Evolutionary conservation across 306 rosid genomes (phyloP), one percentile per base, ranked within the genome.

Genomic region (Trichosanthes cucumerina): DNA sequence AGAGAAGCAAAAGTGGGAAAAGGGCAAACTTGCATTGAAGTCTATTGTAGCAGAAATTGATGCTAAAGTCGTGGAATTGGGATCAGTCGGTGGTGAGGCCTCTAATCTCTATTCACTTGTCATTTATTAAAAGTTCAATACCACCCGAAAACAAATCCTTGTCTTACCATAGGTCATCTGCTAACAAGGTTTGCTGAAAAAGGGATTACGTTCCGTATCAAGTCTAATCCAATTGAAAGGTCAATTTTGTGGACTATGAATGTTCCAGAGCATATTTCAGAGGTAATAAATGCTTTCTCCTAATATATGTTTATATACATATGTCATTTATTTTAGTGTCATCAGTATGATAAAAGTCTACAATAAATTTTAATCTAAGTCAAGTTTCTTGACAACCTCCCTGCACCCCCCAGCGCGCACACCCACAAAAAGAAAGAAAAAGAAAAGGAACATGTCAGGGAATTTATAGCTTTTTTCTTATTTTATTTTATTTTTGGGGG

Each of bases 221-320:
- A 92, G 44, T 90, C 98, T 57, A 94, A 94, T 87, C 92, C 92
- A 46, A 85, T 94, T 44, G 81, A 89, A 82, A 90, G 92, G 68
- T 92, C 98, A 80, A 94, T 94, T 75, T 34, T 92, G 76, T 94
- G 98, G 98, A 88, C 87, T 44, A 92, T 94, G 96, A 86, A 85
- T 69, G 88, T 90, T 80, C 98, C 98, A 50, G 98, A 94, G 84
- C 80, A 88, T 57, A 84, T 94, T 80, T 85, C 88, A 41, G 95
- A 88, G 93, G 98, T 92, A 86, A 75, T 64, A 77, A 71, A 68
- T 76, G 60, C 23, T 58, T 41, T 21, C 21, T 59, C 9, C 39
- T 56, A 0, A 21, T 77, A 26, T 74, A 24, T 36, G 53, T 41
- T 11, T 33, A 0, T 64, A 39, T 54, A 16, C 12, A 33, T 33